phyloP scores from a whole-genome alignment of 2,329 filamentous ascomycete species.

The Diplodia sapinea region DNA sequence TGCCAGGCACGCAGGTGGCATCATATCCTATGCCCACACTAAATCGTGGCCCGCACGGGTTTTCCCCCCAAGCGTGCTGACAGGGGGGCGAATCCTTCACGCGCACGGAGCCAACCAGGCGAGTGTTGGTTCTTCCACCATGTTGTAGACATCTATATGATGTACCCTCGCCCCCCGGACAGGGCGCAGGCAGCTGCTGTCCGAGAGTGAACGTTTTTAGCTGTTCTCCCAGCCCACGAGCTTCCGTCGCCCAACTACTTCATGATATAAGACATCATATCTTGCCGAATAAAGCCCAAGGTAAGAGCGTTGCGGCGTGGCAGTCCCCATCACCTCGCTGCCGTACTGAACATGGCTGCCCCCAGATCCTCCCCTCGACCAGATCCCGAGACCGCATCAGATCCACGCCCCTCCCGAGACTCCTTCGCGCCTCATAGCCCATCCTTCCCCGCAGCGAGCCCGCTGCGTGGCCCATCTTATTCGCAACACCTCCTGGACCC shows the following conservation, averaged over 20 bases:
- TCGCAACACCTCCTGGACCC: conserved; percentile 25
- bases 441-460: conserved; percentile 17
- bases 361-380: conserved; percentile 27
- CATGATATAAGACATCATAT: conserved; percentile 28
- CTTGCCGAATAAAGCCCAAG: conserved; percentile 19
- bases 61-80: conserved; percentile 33
- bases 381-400: conserved; percentile 19
- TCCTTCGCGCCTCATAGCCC: conserved; percentile 27
- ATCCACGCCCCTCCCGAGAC: conserved; percentile 26
- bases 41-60: conserved; percentile 45
- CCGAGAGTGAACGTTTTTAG: conserved; percentile 31
- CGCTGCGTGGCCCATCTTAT: conserved; percentile 7
- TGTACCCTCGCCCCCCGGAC: conserved; percentile 39
- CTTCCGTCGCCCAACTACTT: conserved; percentile 10
- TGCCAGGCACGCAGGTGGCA: conserved; percentile 30
- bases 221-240: conserved; percentile 23
- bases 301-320: conserved; percentile 28
- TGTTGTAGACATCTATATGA: conserved; percentile 33
- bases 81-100: conserved; percentile 45
- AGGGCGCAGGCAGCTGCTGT: conserved; percentile 41
- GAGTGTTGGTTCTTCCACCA: conserved; percentile 31
- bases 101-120: conserved; percentile 37
- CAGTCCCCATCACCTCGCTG: conserved; percentile 36
- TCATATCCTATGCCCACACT: conserved; percentile 35
- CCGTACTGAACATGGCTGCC: conserved; percentile 44